Conservation (phyloP, 169 alveolate species). For the Plasmodium cynomolgi region DNA sequence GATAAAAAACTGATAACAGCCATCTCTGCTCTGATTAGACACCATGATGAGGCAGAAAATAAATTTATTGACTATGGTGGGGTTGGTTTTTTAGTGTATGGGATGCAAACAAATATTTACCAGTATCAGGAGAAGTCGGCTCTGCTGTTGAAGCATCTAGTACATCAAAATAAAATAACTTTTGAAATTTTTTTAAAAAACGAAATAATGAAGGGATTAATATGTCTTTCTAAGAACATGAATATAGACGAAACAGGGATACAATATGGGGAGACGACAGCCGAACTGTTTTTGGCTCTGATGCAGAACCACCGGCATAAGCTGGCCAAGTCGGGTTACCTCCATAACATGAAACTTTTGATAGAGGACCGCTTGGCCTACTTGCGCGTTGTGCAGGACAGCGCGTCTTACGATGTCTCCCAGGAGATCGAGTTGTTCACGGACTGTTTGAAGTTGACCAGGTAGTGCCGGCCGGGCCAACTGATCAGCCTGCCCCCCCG, state of each 20-base stretch:
- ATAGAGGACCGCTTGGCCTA: conserved; percentile 58
- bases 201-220: conserved; percentile 61
- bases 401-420: conserved; percentile 71
- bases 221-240: conserved; percentile 46
- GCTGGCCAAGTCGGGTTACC: conserved; percentile 52
- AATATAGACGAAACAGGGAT: conserved; percentile 71
- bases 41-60: conserved; percentile 75
- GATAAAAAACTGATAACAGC: conserved; percentile 72
- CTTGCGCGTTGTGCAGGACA: conserved; percentile 40
- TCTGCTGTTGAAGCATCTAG: conserved; percentile 62
- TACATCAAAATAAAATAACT: conserved; percentile 61
- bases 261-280: conserved; percentile 76
- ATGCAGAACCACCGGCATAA: conserved; percentile 72
- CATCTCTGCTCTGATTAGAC: conserved; percentile 68
- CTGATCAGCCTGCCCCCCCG: neutral
- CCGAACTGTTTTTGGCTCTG: conserved; percentile 57
- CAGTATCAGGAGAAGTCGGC: conserved; percentile 75
- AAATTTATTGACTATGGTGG: conserved; percentile 75
- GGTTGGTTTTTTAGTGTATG: conserved; percentile 61
- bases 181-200: conserved; percentile 60
- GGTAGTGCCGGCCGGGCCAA: neutral
- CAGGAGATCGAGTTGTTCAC: conserved; percentile 58
- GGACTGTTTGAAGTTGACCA: conserved; percentile 60
- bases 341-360: conserved; percentile 15
- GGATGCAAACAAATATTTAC: conserved; percentile 67